Evolutionary conservation across 768 basidiomycete species (phyloP), one percentile per base, ranked within the genome.

Genomic region (Leccinum olivaceopallidum): DNA sequence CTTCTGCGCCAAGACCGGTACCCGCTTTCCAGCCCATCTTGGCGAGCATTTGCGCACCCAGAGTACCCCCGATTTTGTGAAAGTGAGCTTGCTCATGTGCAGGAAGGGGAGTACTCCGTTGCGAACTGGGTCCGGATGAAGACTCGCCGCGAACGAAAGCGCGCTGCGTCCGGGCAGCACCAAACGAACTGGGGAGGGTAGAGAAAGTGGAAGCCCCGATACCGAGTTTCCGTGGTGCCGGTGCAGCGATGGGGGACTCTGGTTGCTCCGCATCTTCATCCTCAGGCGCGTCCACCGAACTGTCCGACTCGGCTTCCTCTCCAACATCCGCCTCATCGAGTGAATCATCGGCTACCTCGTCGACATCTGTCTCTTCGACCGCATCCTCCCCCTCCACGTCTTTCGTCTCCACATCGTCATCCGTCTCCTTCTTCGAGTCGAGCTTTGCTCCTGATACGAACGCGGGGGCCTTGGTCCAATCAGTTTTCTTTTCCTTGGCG

Each of bases 21-120:
- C 88, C 96, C 0, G 88, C 78, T 69, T 87, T 80, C 96, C 97
- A 99, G 8, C 97, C 97, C 89, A 95, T 95, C 78, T 95, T 98
- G 32, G 85, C 84, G 24, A 99, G 84, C 85, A 98, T 86, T 59
- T 88, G 88, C 20, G 95, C 91, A 65, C 95, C 96, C 62, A 94
- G 88, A 0, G 89, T 81, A 16, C 85, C 82, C 47, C 83, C 79
- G 13, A 98, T 80, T 66, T 90, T 92, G 63, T 77, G 80, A 73
- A 99, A 96, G 71, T 98, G 95, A n/a, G 81, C 79, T 60, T 81
- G 78, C 67, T 98, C 95, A 18, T 80, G 67, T 1, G 84, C 76
- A 20, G 83, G 83, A 20, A 97, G 81, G 5, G 80, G 78, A 4
- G 80, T 77, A 3, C 79, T 76, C 18, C 82, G 76, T 53, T 66